phyloP scores from a whole-genome alignment of 441 rosid genomes.

The Eruca vesicaria region DNA sequence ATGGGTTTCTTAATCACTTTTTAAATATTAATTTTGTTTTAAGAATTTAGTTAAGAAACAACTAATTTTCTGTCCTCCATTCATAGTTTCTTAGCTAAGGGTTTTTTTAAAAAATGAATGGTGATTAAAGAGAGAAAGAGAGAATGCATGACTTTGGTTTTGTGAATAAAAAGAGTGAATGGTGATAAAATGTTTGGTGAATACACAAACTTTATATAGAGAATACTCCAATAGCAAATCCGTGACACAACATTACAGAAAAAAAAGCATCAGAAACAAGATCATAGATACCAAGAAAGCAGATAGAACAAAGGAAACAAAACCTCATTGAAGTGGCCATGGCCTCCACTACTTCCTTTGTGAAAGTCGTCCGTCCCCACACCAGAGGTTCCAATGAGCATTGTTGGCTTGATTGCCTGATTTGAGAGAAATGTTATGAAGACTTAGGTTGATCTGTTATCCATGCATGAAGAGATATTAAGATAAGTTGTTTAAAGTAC shows the following conservation, averaged over 20 bases:
- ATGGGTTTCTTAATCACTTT: too few species aligned
- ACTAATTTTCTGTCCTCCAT: too few species aligned
- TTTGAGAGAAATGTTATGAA: neutral
- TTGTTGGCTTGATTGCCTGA: conserved; percentile 56
- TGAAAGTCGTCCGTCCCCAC: conserved; percentile 81
- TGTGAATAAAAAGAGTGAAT: too few species aligned
- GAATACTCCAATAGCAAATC: too few species aligned
- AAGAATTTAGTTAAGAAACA: too few species aligned
- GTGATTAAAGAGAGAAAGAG: too few species aligned
- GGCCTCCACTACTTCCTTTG: conserved; percentile 79
- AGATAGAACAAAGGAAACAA: conserved; percentile 6
- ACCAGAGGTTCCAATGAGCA: conserved; percentile 81
- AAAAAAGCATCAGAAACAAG: neutral
- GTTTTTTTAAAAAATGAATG: too few species aligned
- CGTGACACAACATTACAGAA: conserved; percentile 1
- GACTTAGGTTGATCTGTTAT: neutral
- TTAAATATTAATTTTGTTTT: too few species aligned
- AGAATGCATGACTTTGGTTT: too few species aligned
- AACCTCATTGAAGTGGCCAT: conserved; percentile 77
- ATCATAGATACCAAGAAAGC: neutral
- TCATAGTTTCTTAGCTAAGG: too few species aligned
- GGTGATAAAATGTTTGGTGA: too few species aligned
- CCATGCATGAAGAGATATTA: neutral
- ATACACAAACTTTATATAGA: too few species aligned
- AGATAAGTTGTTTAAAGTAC: conserved; percentile 33